Percentiles rank a stretch among this genome's conserved stretches.
Evolutionary conservation across 1,284 basidiomycete species (phyloP).

Genomic region (Taiwanofungus camphoratus): DNA sequence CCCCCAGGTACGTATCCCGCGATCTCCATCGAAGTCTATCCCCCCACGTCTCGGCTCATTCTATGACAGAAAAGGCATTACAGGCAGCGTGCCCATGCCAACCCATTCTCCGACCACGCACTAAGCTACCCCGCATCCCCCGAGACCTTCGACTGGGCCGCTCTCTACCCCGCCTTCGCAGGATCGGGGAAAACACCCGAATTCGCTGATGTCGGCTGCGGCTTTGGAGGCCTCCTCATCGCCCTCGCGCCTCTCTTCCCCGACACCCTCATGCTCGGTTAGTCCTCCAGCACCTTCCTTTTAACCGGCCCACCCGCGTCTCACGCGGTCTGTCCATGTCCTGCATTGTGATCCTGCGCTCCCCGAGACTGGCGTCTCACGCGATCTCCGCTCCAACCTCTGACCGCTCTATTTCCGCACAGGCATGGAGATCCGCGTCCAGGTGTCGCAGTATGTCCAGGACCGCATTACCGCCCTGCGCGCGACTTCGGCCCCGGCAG

Average conservation of each 20-base stretch:
- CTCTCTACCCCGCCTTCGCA: conserved; percentile 77
- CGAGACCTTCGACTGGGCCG: conserved; percentile 75
- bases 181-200: conserved; percentile 66
- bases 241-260: conserved; percentile 90
- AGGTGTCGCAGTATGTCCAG: conserved; percentile 94
- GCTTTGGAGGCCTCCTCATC: conserved; percentile 93
- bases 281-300: conserved; percentile 26
- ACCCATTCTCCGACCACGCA: conserved; percentile 95
- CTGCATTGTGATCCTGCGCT: too few relatives aligned
- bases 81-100: conserved; percentile 95
- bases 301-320: not conserved
- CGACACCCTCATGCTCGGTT: conserved; percentile 91
- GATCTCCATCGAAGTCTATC: not conserved
- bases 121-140: conserved; percentile 89
- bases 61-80: conserved; percentile 87
- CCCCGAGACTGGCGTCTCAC: too few relatives aligned
- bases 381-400: not conserved
- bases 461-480: conserved; percentile 91
- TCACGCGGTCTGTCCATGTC: not conserved
- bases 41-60: conserved; percentile 5
- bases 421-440: conserved; percentile 97
- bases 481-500: conserved; percentile 42
- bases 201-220: conserved; percentile 97
- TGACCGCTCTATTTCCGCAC: conserved; percentile 3
- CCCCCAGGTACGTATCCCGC: conserved; percentile 27